Base-by-base conservation (phyloP, 257 asterid genomes). In the Capsicum baccatum region DNA sequence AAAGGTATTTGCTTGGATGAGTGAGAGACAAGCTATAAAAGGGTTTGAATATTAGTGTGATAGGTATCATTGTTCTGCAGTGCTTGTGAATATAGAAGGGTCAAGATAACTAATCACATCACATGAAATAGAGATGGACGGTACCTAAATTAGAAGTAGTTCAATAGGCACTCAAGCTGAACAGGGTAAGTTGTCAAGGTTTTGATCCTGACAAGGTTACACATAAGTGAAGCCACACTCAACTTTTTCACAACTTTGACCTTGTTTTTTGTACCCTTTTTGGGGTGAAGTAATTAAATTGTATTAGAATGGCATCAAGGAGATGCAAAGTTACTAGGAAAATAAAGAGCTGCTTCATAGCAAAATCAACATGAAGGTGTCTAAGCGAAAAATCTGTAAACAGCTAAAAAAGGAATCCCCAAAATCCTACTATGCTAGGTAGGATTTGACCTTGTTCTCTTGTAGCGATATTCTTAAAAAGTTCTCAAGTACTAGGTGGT, bases 171-270 rank as follows among this genome's bases (percentile, higher is more conserved):
- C 48, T 76, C 80, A 50, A 52, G 63, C 64, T 26, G 26, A 37
- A 21, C 13, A 54, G 1, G 21, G 5, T 26, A 54, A 48, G 63
- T 15, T 5, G 26, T 76, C 48, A 76, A 50, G 63, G 63, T 54
- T 54, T 52, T 76, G 48, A 76, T 52, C 19, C n/a, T 54, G 63
- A 26, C 44, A 21, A 26, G 48, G 11, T 55, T 52, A 52, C 14
- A 76, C 26, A 33, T 52, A 76, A 76, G 64, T 76, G 48, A 26
- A 26, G 81, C 63, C 21, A 52, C 63, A 52, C 19, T 11, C 81
- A 14, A 76, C 9, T 21, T 37, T 13, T 52, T 14, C 48, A 14
- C 48, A 52, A 76, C 63, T 26, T 26, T 26, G 26, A 54, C 81
- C 26, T 39, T 39, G 42, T 2, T 39, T 39, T 39, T 39, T 39